A percentile compares a stretch with the other conserved stretches of the same genome.
Conservation (phyloP, 2,329 filamentous ascomycete genomes). For the Incumbomyces lentus region DNA sequence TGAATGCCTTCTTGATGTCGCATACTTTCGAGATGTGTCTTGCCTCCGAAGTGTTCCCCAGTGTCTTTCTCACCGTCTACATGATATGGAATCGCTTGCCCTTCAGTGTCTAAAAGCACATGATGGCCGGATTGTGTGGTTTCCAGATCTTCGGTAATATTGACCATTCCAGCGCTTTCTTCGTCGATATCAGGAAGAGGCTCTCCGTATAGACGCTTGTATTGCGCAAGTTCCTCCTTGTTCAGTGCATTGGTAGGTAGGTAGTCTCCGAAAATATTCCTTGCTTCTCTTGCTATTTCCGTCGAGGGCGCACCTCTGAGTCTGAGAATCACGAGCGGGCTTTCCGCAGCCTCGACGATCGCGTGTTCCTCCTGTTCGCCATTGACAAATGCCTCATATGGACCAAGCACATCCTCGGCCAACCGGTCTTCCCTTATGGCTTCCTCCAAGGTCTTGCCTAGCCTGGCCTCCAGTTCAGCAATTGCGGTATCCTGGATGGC, state of each 20-base stretch:
- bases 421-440: slow-evolving; percentile 13
- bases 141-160: slow-evolving; percentile 23
- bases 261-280: slow-evolving; percentile 65
- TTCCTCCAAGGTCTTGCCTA: slow-evolving; percentile 14
- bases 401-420: not conserved
- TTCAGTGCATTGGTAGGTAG: slow-evolving; percentile 63
- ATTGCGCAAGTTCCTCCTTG: slow-evolving; percentile 61
- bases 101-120: slow-evolving; percentile 29
- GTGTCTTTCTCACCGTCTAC: slow-evolving; percentile 22
- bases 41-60: slow-evolving; percentile 19
- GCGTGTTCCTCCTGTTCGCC: not conserved
- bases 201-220: slow-evolving; percentile 70
- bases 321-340: slow-evolving; percentile 10
- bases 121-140: slow-evolving; percentile 26
- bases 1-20: slow-evolving; percentile 17
- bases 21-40: slow-evolving; percentile 25
- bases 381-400: not conserved
- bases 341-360: slow-evolving; percentile 4
- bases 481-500: slow-evolving; percentile 11
- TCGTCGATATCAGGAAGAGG: slow-evolving; percentile 38
- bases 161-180: slow-evolving; percentile 11
- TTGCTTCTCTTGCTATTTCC: slow-evolving; percentile 57
- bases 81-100: slow-evolving; percentile 29
- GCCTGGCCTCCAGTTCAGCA: slow-evolving; percentile 11
- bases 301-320: slow-evolving; percentile 39